Conservation (phyloP, 1,284 basidiomycete species). For the Ganoderma lingzhi region DNA sequence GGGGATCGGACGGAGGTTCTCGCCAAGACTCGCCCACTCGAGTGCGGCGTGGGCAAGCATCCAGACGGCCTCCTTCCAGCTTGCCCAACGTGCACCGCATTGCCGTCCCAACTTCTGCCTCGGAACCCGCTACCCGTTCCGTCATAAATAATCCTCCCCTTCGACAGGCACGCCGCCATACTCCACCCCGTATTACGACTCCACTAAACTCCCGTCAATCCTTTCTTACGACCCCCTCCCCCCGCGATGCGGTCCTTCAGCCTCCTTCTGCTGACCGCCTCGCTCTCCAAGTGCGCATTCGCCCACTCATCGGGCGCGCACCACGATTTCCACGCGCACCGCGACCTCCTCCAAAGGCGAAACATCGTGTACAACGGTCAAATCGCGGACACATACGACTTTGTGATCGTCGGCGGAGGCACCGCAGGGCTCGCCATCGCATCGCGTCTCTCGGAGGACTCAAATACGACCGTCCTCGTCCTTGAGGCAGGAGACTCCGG, state of each 20-base stretch:
- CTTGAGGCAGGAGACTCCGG: constrained; percentile 77
- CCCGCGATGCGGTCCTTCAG: constrained; percentile 37
- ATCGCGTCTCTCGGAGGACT: constrained; percentile 73
- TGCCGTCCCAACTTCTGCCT: not conserved
- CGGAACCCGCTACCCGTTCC: not conserved
- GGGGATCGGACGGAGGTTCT: constrained; percentile 6
- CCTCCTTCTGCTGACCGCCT: constrained; percentile 37
- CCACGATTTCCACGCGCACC: constrained; percentile 36
- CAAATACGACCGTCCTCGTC: constrained; percentile 73
- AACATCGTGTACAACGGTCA: constrained; percentile 51
- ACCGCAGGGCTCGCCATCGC: constrained; percentile 80
- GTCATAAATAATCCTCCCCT: constrained; percentile 1
- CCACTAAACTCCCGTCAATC: constrained; percentile 9
- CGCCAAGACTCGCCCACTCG: constrained; percentile 10
- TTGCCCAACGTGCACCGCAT: constrained; percentile 4
- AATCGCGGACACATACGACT: constrained; percentile 58
- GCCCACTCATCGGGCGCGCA: constrained; percentile 26
- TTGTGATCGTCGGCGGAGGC: constrained; percentile 71
- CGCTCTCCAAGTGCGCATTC: constrained; percentile 35
- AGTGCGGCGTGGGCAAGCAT: constrained; percentile 5
- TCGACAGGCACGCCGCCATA: not conserved
- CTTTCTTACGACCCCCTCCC: constrained; percentile 11
- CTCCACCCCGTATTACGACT: constrained; percentile 12
- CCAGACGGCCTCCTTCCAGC: constrained; percentile 3
- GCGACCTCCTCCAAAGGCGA: constrained; percentile 41